Evolutionary conservation across 2,329 filamentous ascomycete species (phyloP).

Genomic region (Colletotrichum orbiculare): DNA sequence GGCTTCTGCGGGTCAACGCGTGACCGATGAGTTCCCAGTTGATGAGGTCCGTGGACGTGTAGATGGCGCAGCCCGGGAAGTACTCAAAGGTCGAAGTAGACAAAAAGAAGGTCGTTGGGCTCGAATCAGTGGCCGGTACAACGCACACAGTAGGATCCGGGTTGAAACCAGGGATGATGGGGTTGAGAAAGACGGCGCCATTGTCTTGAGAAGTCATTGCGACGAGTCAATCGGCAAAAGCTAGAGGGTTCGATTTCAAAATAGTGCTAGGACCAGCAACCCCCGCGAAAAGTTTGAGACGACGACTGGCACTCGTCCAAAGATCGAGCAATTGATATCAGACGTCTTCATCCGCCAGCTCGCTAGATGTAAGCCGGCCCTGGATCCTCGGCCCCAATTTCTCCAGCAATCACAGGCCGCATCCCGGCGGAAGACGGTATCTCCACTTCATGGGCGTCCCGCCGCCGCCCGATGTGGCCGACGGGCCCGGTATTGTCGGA

Average conservation of each 20-base stretch:
- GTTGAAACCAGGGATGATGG: conserved; percentile 69
- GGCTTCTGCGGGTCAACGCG: conserved; percentile 60
- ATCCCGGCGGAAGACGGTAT: neutral
- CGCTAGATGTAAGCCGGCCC: neutral
- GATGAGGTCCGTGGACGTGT: conserved; percentile 64
- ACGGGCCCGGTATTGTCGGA: neutral
- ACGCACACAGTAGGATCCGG: conserved; percentile 66
- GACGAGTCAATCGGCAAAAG: neutral
- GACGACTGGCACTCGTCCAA: neutral
- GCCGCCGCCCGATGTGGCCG: conserved; percentile 2
- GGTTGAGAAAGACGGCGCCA: conserved; percentile 54
- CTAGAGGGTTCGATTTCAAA: too few relatives aligned
- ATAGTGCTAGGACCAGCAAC: too few relatives aligned
- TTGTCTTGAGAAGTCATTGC: neutral
- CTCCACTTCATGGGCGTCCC: conserved; percentile 1
- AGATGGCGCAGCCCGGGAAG: conserved; percentile 71
- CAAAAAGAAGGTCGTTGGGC: conserved; percentile 61
- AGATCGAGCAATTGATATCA: neutral
- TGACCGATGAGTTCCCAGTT: conserved; percentile 65
- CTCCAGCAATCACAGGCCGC: conserved; percentile 35
- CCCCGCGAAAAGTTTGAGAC: neutral
- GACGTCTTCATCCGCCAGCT: neutral
- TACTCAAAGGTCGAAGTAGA: conserved; percentile 72
- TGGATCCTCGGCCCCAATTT: conserved; percentile 18
- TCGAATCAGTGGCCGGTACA: conserved; percentile 44